Conservation (phyloP, 495 filamentous ascomycete genomes). For the Aspergillus coremiiformis region DNA sequence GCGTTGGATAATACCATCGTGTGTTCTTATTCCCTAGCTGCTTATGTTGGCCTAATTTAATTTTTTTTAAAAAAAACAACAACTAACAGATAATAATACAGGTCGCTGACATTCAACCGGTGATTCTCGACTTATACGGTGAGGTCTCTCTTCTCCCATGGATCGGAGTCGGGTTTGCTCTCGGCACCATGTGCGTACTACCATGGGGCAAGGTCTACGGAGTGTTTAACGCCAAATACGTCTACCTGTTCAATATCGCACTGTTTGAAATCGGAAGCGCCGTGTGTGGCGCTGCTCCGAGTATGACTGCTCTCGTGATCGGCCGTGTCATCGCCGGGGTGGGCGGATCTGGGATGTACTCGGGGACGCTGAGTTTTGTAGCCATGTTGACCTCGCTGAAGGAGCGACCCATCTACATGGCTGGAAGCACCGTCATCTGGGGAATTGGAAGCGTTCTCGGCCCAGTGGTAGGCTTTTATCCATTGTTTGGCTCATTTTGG, state of each 20-base stretch:
- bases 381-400: constrained; percentile 21
- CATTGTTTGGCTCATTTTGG: neutral
- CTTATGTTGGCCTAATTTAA: no score
- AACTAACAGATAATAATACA: no score
- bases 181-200: constrained; percentile 42
- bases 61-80: no score
- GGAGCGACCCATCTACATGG: constrained; percentile 29
- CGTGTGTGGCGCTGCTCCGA: constrained; percentile 48
- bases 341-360: constrained; percentile 30
- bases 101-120: constrained; percentile 4
- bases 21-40: neutral
- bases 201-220: constrained; percentile 41
- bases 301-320: constrained; percentile 46
- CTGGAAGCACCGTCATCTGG: constrained; percentile 26
- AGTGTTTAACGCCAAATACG: constrained; percentile 47
- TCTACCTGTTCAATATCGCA: constrained; percentile 41
- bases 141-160: constrained; percentile 1
- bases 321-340: constrained; percentile 41
- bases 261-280: constrained; percentile 48
- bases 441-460: constrained; percentile 48
- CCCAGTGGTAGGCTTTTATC: constrained; percentile 30
- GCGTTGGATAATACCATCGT: constrained; percentile 53
- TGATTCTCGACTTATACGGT: neutral
- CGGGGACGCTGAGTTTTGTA: constrained; percentile 30
- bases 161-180: constrained; percentile 44